Base-by-base conservation (phyloP, 1,284 basidiomycete species). In the Cutaneotrichosporon arboriforme region DNA sequence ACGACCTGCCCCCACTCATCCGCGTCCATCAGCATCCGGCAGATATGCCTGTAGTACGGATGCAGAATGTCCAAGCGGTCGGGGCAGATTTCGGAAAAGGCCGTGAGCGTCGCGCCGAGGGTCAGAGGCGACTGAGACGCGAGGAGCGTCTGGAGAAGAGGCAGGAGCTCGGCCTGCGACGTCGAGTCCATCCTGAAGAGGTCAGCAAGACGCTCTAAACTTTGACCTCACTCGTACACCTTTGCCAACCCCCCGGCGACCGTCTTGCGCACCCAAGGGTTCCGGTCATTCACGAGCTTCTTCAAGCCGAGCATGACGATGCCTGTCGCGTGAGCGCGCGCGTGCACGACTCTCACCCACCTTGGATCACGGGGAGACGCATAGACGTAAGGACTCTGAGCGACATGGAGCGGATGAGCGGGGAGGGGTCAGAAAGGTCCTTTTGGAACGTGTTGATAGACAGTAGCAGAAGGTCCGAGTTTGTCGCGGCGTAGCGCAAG, bases 391-490 rank as follows among this genome's bases (percentile, higher is more conserved):
- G 80, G 1, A 97, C 91, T n/a, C 92, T 81, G 42, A 97, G 77
- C 3, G 90, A 90, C 91, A 96, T 96, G 12, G 89, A 88, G 26
- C 90, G 83, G 54, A 93, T 93, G 62, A 97, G 83, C 0, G 96
- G 94, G 56, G 87, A 96, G 8, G 85, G 79, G 67, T 98, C 94
- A 2, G 86, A 84, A 17, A 98, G 80, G 76, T 99, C 96, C 72
- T 92, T 91, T 75, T 99, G 96, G 70, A 97, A 97, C 10, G 94
- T 96, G 77, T 99, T 99, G 79, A 99, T 96, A 7, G 92, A 94
- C 21, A 99, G 81, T 35, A 99, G 78, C 0, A 96, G 88, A 49
- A 98, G 83, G 74, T 98, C 96, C 8, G 94, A 93, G 66, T 93
- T 90, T 46, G 85, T 83, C 45, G 88, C 84, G 41, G 94, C 92